A percentile compares a stretch with the other conserved stretches of the same genome.
These are phyloP conservation scores for Entomortierella lignicola DNA, from an alignment of 192 early-diverging fungal species.

Conservation along the genomic window DNA sequence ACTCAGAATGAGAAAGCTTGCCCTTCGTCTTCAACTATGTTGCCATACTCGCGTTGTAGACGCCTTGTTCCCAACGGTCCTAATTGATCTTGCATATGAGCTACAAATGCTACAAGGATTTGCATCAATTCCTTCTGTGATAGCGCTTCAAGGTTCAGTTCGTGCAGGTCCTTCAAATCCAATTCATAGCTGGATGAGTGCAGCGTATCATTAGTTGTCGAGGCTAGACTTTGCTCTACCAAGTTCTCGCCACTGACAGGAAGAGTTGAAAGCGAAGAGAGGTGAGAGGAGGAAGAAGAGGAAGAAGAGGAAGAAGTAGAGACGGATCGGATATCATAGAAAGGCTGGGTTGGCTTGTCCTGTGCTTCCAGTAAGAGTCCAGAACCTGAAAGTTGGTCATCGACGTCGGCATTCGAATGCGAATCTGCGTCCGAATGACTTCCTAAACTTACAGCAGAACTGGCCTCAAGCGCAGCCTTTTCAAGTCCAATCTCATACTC, in stretches of 20 bases:
- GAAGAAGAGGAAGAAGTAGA: neutral
- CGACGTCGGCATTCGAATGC: neutral
- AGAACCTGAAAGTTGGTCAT: neutral
- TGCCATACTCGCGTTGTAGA: constrained; percentile 51
- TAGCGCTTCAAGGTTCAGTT: constrained; percentile 16
- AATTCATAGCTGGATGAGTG: neutral
- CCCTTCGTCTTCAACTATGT: constrained; percentile 55
- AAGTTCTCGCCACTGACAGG: neutral
- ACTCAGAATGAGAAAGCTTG: constrained; percentile 63
- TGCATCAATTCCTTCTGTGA: constrained; percentile 46
- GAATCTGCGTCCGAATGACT: neutral
- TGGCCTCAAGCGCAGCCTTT: constrained; percentile 13
- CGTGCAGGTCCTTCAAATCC: constrained; percentile 24
- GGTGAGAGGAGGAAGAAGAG: neutral
- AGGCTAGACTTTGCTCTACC: too few species aligned
- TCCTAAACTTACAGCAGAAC: neutral
- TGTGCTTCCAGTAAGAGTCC: neutral
- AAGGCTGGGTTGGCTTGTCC: neutral
- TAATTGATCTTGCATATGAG: constrained; percentile 33
- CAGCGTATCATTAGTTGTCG: neutral
- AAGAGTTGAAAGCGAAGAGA: neutral
- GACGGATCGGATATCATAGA: neutral
- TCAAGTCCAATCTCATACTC: constrained; percentile 54
- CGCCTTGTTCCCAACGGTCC: constrained; percentile 51
- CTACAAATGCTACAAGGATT: constrained; percentile 47